Evolutionary conservation across 1,284 basidiomycete genomes (phyloP).

Genomic region (Boletus subluridellus): DNA sequence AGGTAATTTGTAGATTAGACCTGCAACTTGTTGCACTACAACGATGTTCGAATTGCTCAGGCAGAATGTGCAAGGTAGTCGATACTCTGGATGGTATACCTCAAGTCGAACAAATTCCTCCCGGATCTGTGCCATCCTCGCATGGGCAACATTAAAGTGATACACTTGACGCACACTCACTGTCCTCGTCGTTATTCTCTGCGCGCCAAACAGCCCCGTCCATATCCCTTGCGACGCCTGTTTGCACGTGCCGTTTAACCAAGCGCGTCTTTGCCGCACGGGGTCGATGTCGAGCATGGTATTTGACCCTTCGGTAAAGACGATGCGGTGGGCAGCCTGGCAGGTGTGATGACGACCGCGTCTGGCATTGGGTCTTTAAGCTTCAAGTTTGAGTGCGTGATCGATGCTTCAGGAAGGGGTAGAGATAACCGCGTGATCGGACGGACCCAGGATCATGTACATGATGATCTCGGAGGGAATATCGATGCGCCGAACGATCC

Average conservation of each 20-base stretch:
- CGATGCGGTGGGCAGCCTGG: constrained; percentile 68
- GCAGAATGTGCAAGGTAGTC: constrained; percentile 22
- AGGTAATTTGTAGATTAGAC: too few species aligned
- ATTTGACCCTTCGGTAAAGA: constrained; percentile 85
- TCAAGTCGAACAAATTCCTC: constrained; percentile 22
- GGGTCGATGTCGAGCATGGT: constrained; percentile 65
- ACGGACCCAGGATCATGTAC: too few species aligned
- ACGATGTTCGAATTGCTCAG: neutral
- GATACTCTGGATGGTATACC: constrained; percentile 27
- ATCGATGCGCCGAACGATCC: too few species aligned
- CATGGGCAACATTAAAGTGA: neutral
- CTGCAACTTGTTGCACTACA: too few species aligned
- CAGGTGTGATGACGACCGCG: too few species aligned
- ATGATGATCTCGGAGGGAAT: too few species aligned
- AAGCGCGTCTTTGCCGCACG: constrained; percentile 63
- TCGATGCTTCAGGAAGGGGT: too few species aligned
- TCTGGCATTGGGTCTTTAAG: too few species aligned
- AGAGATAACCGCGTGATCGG: too few species aligned
- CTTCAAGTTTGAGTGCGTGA: too few species aligned
- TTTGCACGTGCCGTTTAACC: constrained; percentile 69
- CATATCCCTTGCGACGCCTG: constrained; percentile 65
- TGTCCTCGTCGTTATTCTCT: constrained; percentile 72
- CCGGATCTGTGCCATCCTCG: constrained; percentile 17
- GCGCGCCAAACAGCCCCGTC: constrained; percentile 70
- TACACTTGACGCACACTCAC: constrained; percentile 41